Conservation (phyloP, 768 basidiomycete species). For the Pleurotus tuoliensis region DNA sequence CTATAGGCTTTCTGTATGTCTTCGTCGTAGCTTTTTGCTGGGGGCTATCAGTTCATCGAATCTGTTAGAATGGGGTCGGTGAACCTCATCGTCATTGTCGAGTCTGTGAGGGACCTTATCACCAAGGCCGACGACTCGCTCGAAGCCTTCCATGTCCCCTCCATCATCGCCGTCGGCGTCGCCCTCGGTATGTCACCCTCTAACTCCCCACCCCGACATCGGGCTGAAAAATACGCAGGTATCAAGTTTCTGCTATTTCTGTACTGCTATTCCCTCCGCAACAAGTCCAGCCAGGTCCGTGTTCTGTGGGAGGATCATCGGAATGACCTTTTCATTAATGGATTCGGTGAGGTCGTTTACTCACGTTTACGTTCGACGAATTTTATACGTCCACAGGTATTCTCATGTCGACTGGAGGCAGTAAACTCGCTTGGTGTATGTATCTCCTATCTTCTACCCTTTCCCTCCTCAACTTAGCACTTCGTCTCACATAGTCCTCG, state of each 20-base stretch:
- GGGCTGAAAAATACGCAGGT: conserved; percentile 31
- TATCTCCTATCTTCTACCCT: conserved; percentile 15
- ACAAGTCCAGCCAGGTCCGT: conserved; percentile 82
- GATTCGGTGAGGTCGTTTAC: conserved; percentile 42
- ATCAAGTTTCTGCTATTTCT: conserved; percentile 84
- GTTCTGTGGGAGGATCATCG: conserved; percentile 95
- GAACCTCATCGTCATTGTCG: conserved; percentile 86
- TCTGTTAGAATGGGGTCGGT: conserved; percentile 76
- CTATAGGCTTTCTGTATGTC: conserved; percentile 43
- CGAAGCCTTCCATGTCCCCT: conserved; percentile 69
- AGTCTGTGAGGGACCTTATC: conserved; percentile 69
- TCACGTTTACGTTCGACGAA: neutral
- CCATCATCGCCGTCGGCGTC: conserved; percentile 75
- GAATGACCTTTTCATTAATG: conserved; percentile 85
- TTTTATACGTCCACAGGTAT: conserved; percentile 42
- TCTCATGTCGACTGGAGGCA: conserved; percentile 79
- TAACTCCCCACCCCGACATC: neutral
- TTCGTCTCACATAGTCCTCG: conserved; percentile 43
- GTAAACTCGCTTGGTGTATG: conserved; percentile 78
- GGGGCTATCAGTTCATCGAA: neutral
- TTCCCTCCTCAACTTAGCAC: neutral
- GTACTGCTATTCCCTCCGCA: conserved; percentile 76
- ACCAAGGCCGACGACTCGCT: conserved; percentile 48
- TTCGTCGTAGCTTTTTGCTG: neutral
- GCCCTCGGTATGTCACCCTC: conserved; percentile 59